phyloP scores from a whole-genome alignment of 345 rosid genomes.

The Melastoma malabathricum region DNA sequence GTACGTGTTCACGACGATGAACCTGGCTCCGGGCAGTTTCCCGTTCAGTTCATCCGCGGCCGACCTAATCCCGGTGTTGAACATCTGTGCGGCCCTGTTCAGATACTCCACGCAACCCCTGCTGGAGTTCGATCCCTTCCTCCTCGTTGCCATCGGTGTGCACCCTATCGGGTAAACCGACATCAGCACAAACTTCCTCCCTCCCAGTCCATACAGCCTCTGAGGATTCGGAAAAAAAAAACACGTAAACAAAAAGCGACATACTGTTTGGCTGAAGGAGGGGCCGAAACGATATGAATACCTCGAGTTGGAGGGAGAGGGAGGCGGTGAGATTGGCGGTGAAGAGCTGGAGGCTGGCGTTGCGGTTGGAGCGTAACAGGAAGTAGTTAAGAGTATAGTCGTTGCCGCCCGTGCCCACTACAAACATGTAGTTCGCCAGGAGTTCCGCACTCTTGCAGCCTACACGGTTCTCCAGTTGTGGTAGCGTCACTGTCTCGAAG shows the following conservation, averaged over 20 bases:
- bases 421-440: conserved; percentile 25
- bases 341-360: conserved; percentile 21
- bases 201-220: conserved; percentile 38
- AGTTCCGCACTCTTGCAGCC: conserved; percentile 8
- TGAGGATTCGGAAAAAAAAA: conserved; percentile 6
- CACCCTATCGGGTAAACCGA: conserved; percentile 43
- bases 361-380: conserved; percentile 8
- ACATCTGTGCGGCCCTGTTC: conserved; percentile 39
- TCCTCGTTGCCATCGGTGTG: conserved; percentile 18
- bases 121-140: neutral
- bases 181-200: conserved; percentile 42
- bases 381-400: conserved; percentile 58
- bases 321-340: conserved; percentile 29
- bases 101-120: conserved; percentile 15
- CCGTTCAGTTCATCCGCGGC: conserved; percentile 10
- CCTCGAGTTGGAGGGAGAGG: conserved; percentile 32
- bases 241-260: neutral
- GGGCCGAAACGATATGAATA: conserved; percentile 7
- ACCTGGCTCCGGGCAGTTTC: conserved; percentile 16
- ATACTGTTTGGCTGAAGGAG: neutral
- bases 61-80: conserved; percentile 21
- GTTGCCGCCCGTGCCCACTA: conserved; percentile 50
- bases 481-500: conserved; percentile 31
- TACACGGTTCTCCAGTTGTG: conserved; percentile 15
- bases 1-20: conserved; percentile 35